Conservation (phyloP, 2,329 filamentous ascomycete species). For the Aspergillus floridensis region DNA sequence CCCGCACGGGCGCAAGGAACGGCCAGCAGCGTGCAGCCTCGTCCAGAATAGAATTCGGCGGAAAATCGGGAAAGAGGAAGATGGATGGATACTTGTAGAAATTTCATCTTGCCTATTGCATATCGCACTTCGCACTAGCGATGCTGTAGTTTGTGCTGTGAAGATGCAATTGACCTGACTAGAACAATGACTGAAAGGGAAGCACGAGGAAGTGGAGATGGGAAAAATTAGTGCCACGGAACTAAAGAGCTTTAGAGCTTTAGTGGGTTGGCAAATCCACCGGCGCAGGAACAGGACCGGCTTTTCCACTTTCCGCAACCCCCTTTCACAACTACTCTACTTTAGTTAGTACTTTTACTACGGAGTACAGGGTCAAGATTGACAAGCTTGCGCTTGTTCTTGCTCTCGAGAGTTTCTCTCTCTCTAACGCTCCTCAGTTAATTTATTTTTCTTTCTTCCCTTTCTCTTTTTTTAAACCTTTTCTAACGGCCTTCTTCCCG, state of each 20-base stretch:
- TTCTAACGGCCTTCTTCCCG: not conserved
- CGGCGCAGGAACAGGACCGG: slow-evolving; percentile 20
- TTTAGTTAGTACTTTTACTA: slow-evolving; percentile 2
- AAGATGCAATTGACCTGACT: not conserved
- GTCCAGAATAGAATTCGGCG: not conserved
- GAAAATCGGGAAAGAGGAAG: not conserved
- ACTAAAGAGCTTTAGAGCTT: not conserved
- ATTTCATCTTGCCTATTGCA: not conserved
- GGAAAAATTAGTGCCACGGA: not conserved
- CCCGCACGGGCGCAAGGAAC: slow-evolving; percentile 16
- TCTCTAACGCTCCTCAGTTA: not conserved
- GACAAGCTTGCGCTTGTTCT: not conserved
- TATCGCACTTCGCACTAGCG: not conserved
- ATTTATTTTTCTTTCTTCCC: slow-evolving; percentile 15
- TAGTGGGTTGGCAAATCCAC: slow-evolving; percentile 1
- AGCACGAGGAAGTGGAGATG: not conserved
- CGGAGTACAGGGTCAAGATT: slow-evolving; percentile 17
- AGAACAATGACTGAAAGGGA: not conserved
- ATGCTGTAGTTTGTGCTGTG: not conserved
- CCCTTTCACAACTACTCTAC: slow-evolving; percentile 14
- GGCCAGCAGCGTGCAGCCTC: not conserved
- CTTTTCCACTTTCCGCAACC: slow-evolving; percentile 11
- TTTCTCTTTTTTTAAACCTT: slow-evolving; percentile 12
- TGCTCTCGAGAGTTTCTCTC: too few relatives aligned
- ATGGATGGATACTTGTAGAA: not conserved